These are phyloP conservation scores for Chlorophyllum brunneum DNA, from an alignment of 768 basidiomycete genomes.

Conservation along the genomic window DNA sequence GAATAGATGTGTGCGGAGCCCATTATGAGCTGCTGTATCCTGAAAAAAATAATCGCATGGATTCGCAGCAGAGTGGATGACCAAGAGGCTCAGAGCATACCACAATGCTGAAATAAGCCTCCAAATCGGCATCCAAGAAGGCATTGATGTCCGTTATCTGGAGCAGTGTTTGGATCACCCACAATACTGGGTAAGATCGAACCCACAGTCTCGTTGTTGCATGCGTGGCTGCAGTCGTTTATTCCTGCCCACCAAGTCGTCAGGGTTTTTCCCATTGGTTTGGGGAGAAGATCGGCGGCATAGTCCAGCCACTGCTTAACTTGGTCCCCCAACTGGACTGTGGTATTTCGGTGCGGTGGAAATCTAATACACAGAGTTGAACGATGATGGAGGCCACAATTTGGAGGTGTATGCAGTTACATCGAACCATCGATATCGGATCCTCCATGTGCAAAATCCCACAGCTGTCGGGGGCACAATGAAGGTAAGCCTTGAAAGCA, in stretches of 20 bases:
- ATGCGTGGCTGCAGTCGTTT: neutral
- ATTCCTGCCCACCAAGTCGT: slow-evolving; percentile 5
- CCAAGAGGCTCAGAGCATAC: neutral
- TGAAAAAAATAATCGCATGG: neutral
- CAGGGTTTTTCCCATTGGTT: neutral
- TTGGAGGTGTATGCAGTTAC: neutral
- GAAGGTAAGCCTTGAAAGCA: slow-evolving; percentile 5
- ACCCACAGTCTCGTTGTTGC: neutral
- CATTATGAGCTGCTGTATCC: neutral
- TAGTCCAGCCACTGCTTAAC: slow-evolving; percentile 4
- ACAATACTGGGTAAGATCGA: too few relatives aligned
- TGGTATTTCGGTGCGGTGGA: neutral
- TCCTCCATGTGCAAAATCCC: slow-evolving; percentile 9
- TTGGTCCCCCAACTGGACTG: slow-evolving; percentile 1
- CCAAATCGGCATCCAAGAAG: slow-evolving; percentile 1
- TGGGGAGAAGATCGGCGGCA: slow-evolving; percentile 4
- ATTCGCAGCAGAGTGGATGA: neutral
- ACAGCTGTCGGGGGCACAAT: slow-evolving; percentile 1
- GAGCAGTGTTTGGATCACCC: neutral
- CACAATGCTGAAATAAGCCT: slow-evolving; percentile 2
- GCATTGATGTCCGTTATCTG: slow-evolving; percentile 1
- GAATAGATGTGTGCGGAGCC: slow-evolving; percentile 1
- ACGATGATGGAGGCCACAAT: neutral
- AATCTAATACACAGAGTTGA: neutral
- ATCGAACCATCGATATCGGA: neutral